A percentile compares a stretch with the other conserved stretches of the same genome.
Conservation (phyloP, 139 green algal genomes). For the Chlamydomonas incerta region DNA sequence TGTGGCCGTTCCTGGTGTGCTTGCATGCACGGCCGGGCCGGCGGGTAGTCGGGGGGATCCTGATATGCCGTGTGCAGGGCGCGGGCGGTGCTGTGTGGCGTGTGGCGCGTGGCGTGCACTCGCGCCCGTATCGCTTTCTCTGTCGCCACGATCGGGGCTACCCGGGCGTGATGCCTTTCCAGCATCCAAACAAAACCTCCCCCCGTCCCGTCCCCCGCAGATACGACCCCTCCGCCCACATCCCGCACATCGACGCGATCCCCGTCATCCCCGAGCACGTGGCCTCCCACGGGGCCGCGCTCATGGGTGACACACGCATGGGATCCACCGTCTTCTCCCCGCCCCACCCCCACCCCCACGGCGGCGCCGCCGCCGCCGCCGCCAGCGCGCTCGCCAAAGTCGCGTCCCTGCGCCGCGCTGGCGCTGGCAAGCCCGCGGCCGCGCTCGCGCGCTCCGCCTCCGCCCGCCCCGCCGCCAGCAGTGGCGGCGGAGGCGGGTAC, state of each 20-base stretch:
- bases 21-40: too few relatives aligned
- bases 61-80: too few relatives aligned
- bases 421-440: not conserved
- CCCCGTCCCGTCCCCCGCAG: too few relatives aligned
- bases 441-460: not conserved
- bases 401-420: not conserved
- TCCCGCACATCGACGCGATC: not conserved
- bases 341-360: not conserved
- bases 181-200: too few relatives aligned
- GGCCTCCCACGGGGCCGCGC: not conserved
- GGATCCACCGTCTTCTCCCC: constrained; percentile 36
- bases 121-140: too few relatives aligned
- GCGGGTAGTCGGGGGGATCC: too few relatives aligned
- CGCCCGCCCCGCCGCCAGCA: not conserved
- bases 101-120: too few relatives aligned
- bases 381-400: not conserved
- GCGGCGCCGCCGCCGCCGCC: not conserved
- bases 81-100: too few relatives aligned
- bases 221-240: constrained; percentile 5
- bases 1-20: too few relatives aligned
- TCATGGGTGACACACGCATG: constrained; percentile 27
- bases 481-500: not conserved
- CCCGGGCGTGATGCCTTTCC: too few relatives aligned
- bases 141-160: too few relatives aligned
- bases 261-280: constrained; percentile 14